phyloP scores from a whole-genome alignment of 2,329 filamentous ascomycete genomes.

The Sporothrix sp. region DNA sequence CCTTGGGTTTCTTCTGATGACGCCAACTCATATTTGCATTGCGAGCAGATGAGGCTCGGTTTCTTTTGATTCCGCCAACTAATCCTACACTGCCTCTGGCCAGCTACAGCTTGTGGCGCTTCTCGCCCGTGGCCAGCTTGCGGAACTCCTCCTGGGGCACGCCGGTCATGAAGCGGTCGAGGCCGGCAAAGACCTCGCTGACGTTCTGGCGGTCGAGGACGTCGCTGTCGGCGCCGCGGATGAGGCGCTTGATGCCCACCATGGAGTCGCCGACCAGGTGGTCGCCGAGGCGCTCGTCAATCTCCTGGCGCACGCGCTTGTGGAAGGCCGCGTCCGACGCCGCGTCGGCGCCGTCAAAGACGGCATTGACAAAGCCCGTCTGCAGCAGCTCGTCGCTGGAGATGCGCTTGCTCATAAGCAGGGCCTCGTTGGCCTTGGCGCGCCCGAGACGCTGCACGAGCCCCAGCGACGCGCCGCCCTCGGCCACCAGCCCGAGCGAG shows the following conservation, averaged over 20 bases:
- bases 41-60: no score
- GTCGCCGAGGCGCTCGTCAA: slow-evolving; percentile 67
- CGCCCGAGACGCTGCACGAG: slow-evolving; percentile 75
- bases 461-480: slow-evolving; percentile 70
- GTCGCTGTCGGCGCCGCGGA: slow-evolving; percentile 63
- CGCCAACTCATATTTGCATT: no score
- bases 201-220: slow-evolving; percentile 67
- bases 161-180: slow-evolving; percentile 70
- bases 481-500: slow-evolving; percentile 78
- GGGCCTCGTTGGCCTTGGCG: slow-evolving; percentile 77
- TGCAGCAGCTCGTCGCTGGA: slow-evolving; percentile 60
- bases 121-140: slow-evolving; percentile 76
- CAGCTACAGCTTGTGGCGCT: slow-evolving; percentile 78
- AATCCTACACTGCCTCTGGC: not conserved
- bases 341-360: slow-evolving; percentile 55
- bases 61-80: not conserved
- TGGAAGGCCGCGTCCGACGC: slow-evolving; percentile 58
- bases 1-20: no score
- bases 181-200: slow-evolving; percentile 72
- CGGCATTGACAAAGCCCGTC: slow-evolving; percentile 76
- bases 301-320: slow-evolving; percentile 62
- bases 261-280: slow-evolving; percentile 75
- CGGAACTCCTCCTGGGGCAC: slow-evolving; percentile 82
- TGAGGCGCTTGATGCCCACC: slow-evolving; percentile 73
- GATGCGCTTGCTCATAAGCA: slow-evolving; percentile 81